Evolutionary conservation across 176 grass and related monocot genomes (phyloP).

Genomic region (Raddia guianensis): DNA sequence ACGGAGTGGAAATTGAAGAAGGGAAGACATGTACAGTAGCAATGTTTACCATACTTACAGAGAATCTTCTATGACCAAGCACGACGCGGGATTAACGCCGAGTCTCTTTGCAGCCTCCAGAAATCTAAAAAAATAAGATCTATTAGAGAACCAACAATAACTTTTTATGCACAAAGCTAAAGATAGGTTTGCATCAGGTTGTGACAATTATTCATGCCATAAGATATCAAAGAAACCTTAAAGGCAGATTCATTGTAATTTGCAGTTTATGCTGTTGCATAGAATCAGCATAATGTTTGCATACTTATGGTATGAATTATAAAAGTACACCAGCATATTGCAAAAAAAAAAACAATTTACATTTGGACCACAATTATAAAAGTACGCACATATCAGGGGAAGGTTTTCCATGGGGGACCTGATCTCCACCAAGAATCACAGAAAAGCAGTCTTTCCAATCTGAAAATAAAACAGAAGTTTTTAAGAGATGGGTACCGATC

Average conservation of each 20-base stretch:
- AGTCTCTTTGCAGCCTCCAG: slow-evolving; percentile 81
- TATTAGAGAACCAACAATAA: not conserved
- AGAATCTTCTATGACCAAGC: slow-evolving; percentile 89
- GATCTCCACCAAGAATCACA: slow-evolving; percentile 81
- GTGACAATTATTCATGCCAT: not conserved
- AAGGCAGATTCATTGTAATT: not conserved
- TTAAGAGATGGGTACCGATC: not conserved
- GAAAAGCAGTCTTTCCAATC: slow-evolving; percentile 81
- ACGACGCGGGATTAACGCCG: slow-evolving; percentile 62
- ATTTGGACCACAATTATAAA: slow-evolving; percentile 16
- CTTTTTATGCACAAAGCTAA: not conserved
- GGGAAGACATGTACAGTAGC: not conserved
- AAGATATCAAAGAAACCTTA: too few relatives aligned
- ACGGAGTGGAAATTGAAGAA: too few relatives aligned
- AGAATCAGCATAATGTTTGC: not conserved
- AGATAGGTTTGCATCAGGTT: not conserved
- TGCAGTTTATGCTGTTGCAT: slow-evolving; percentile 1
- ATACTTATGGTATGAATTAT: not conserved
- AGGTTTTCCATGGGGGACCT: slow-evolving; percentile 85
- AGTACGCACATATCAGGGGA: slow-evolving; percentile 73
- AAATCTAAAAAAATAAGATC: slow-evolving; percentile 54
- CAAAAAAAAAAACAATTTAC: not conserved
- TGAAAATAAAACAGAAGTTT: slow-evolving; percentile 35
- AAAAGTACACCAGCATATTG: not conserved
- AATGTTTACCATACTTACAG: slow-evolving; percentile 46